Conservation (phyloP, 129 eudicot species). For the Smallanthus sonchifolius region DNA sequence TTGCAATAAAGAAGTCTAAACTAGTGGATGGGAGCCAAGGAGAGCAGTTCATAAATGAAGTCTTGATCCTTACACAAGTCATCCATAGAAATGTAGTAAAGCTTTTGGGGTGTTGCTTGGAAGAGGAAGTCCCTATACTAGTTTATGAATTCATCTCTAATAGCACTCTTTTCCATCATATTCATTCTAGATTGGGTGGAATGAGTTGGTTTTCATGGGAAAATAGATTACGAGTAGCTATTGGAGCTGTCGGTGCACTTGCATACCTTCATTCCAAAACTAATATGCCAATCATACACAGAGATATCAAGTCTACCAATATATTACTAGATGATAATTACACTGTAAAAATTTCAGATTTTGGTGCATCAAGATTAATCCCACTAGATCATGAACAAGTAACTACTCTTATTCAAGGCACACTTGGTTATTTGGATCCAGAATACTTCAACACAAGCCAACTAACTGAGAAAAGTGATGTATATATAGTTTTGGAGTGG, state of each 20-base stretch:
- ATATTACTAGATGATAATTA: conserved; percentile 3
- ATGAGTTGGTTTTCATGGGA: conserved; percentile 8
- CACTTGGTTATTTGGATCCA: conserved; percentile 6
- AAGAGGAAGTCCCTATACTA: background rate
- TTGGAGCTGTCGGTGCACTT: background rate
- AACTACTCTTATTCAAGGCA: conserved; percentile 3
- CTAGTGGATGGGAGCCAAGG: background rate
- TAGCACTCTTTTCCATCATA: background rate
- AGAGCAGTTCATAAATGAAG: background rate
- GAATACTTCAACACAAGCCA: conserved; percentile 6
- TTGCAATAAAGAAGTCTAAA: conserved; percentile 1
- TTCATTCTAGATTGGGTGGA: conserved; percentile 7
- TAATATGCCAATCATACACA: background rate
- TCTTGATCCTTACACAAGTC: conserved; percentile 1
- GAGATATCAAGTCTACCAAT: conserved; percentile 1
- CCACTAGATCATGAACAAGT: background rate
- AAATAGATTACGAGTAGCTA: background rate
- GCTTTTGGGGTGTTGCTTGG: conserved; percentile 3
- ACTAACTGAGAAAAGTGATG: conserved; percentile 7
- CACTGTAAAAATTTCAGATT: background rate
- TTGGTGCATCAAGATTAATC: conserved; percentile 3
- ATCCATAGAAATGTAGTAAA: conserved; percentile 3
- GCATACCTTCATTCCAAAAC: conserved; percentile 7
- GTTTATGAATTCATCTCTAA: background rate
- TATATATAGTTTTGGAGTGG: conserved; percentile 1